Base-by-base conservation (phyloP, 2,329 filamentous ascomycete genomes). In the Lachnum nothofagi region DNA sequence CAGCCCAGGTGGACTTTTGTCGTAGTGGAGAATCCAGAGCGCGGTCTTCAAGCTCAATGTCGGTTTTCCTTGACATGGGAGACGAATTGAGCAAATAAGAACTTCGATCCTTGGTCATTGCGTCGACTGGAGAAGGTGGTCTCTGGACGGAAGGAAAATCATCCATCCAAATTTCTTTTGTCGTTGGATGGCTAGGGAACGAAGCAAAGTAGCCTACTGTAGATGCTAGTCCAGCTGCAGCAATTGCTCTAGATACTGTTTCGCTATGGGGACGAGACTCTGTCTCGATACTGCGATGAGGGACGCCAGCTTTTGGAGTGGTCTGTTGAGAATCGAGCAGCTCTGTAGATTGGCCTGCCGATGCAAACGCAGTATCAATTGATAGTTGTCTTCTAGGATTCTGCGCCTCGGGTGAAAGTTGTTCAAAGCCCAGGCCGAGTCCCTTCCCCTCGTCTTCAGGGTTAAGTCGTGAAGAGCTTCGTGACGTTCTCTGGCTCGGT, bases 241-340 rank as follows among this genome's bases (percentile, higher is more conserved):
- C 56, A 47, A 60, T 23, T 23, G 46, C 44, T 50, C 54, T 27
- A 24, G 55, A 42, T 10, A 23, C 49, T 52, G 41, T 61, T 52
- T 44, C 49, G 31, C 25, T 42, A 33, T 48, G 34, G 17, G 25
- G 17, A n/a, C n/a, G 20, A 24, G 16, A 31, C 3, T 22, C 14
- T 14, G 41, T 22, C 8, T 40, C 46, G 33, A 48, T 8, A n/a
- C 67, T 48, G 17, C 24, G 22, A 12, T 68, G 63, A 44, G 76
- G 77, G 8, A 71, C 66, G 16, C 72, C 74, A 4, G 83, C 83
- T 52, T 80, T 86, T 1, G 86, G 86, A 1, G 86, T 90, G 0
- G 77, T 76, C 60, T 88, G 79, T 55, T 82, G 72, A 5, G 83
- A 87, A 38, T 74, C 83, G 7, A 82, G 68, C 23, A 76, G 62